Base-by-base conservation (phyloP, 257 asterid species). In the Solanum chilense region DNA sequence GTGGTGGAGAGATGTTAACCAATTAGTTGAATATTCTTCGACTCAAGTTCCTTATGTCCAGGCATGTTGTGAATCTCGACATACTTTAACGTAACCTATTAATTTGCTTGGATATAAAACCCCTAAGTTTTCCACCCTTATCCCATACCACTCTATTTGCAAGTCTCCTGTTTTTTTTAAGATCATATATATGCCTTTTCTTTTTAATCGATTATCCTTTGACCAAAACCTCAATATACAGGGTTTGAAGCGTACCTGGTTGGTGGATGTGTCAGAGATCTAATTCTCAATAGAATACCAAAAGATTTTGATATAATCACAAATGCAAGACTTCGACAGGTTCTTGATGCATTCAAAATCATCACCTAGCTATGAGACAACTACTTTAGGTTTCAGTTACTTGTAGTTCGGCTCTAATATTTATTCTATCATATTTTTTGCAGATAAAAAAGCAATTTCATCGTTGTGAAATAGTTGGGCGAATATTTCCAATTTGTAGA, bases 221-320 rank as follows among this genome's bases (percentile, higher is more conserved):
- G 29, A 25, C 62, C 78, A 12, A 41, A 84, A 49, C 78, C 77
- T 62, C 35, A 25, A 13, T 85, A 49, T 68, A 20, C 93, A 97
- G 99, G 99, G 82, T 94, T 88, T 86, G 93, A 94, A 86, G 94
- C 98, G 84, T 97, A 94, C 93, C 92, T 97, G 90, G 99, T 97
- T 90, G 99, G 99, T 88, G 99, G 99, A 85, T 97, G 98, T 88
- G 98, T 97, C 77, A 94, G 98, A 92, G 99, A 97, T 91, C 91
- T 97, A 84, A 90, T 97, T 90, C 97, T 97, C 87, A 90, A 94
- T 75, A 94, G 88, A 92, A 89, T 93, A 87, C 98, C 99, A 60
- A 97, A 97, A 90, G 98, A 97, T 92, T 97, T 92, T 86, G 99
- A 97, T 89, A 93, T 95, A 82, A 92, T 97, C 91, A 97, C 98